Conservation (phyloP, 108 stramenopile genomes). For the Pseudonitzschia pungens region DNA sequence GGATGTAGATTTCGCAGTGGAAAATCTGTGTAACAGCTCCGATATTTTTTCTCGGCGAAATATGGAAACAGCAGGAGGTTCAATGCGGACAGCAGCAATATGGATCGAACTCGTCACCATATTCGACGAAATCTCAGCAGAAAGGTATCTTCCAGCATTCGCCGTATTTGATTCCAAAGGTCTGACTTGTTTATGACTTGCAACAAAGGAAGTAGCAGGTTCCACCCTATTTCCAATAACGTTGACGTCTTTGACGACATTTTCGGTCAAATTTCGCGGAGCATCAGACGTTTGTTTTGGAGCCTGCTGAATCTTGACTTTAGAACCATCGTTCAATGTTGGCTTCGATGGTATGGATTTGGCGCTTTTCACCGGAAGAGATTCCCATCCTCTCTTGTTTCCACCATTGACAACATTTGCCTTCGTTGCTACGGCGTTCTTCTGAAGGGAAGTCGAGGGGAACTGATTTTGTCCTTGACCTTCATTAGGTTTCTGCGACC, state of each 20-base stretch:
- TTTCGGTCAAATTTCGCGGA: background rate
- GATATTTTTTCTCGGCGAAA: slow-evolving; percentile 74
- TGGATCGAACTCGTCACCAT: background rate
- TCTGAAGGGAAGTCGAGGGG: background rate
- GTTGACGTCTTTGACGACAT: background rate
- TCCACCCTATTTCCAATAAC: slow-evolving; percentile 1
- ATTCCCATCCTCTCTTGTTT: slow-evolving; percentile 20
- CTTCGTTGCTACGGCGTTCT: background rate
- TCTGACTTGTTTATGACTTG: background rate
- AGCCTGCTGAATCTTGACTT: slow-evolving; percentile 17
- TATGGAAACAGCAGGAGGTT: slow-evolving; percentile 54
- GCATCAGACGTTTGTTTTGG: background rate
- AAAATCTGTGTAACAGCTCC: slow-evolving; percentile 64
- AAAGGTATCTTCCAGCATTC: background rate
- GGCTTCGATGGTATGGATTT: background rate
- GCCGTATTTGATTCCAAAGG: slow-evolving; percentile 4
- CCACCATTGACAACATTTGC: background rate
- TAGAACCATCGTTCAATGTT: background rate
- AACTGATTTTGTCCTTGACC: background rate
- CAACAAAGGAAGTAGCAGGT: background rate
- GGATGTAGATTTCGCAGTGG: slow-evolving; percentile 43
- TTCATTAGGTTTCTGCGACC: slow-evolving; percentile 4
- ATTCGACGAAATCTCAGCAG: background rate
- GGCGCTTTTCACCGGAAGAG: background rate
- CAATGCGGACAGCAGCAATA: slow-evolving; percentile 17